These are phyloP conservation scores for Babesia ovis DNA, from an alignment of 169 alveolate genomes.

Conservation along the genomic window DNA sequence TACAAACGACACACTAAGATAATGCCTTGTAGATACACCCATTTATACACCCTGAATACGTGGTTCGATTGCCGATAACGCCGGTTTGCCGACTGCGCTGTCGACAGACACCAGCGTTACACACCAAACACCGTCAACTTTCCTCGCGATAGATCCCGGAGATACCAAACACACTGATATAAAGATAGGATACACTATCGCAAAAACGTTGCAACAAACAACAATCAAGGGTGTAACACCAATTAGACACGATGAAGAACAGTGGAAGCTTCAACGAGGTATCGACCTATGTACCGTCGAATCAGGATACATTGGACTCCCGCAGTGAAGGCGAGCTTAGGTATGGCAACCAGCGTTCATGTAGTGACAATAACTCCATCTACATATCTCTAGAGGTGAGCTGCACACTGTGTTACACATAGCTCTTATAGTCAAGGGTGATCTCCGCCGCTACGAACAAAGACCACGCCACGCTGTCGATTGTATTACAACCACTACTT, in stretches of 20 bases:
- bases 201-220: not conserved
- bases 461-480: slow-evolving; percentile 27
- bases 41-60: not conserved
- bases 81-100: not conserved
- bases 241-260: slow-evolving; percentile 11
- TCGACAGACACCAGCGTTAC: slow-evolving; percentile 5
- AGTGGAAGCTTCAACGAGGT: slow-evolving; percentile 10
- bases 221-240: not conserved
- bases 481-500: slow-evolving; percentile 40
- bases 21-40: not conserved
- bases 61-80: not conserved
- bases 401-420: not conserved
- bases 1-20: not conserved
- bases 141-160: slow-evolving; percentile 10
- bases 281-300: slow-evolving; percentile 32
- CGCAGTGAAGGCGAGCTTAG: not conserved
- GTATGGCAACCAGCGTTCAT: not conserved
- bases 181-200: not conserved
- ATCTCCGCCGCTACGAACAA: slow-evolving; percentile 53
- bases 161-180: slow-evolving; percentile 6
- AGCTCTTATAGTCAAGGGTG: slow-evolving; percentile 18
- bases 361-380: not conserved
- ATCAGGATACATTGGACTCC: slow-evolving; percentile 32
- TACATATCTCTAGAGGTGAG: slow-evolving; percentile 54
- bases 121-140: slow-evolving; percentile 23